Evolutionary conservation across 1,139 yeast species (phyloP).

Genomic region (Debaryomyces singareniensis): DNA sequence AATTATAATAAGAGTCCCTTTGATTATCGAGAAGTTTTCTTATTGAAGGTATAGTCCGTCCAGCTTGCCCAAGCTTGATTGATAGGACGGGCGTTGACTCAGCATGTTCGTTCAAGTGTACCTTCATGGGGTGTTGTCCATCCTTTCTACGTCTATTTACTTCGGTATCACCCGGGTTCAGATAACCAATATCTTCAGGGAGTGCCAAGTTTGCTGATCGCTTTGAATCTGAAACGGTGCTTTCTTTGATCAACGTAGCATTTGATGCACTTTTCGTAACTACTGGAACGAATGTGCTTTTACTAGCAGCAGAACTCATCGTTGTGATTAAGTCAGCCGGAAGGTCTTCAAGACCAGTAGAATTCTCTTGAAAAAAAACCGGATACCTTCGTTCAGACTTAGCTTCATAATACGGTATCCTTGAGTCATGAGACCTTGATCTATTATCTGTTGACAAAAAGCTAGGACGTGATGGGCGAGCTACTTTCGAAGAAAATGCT

Average conservation of each 20-base stretch:
- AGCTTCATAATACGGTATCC: conserved; percentile 21
- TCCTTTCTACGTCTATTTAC: not conserved
- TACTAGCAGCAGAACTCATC: conserved; percentile 7
- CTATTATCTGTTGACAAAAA: conserved; percentile 29
- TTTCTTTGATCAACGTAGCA: conserved; percentile 15
- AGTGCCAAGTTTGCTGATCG: too few species aligned
- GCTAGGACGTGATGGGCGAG: conserved; percentile 30
- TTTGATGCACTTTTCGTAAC: conserved; percentile 15
- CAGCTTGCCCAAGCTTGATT: not conserved
- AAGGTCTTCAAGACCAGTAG: conserved; percentile 38
- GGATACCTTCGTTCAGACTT: conserved; percentile 18
- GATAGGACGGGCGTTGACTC: not conserved
- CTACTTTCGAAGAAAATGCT: conserved; percentile 42
- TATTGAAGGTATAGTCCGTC: too few species aligned
- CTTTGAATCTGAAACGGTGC: not conserved
- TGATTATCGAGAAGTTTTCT: conserved; percentile 4
- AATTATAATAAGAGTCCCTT: conserved; percentile 4
- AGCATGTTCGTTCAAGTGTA: not conserved
- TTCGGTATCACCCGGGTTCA: not conserved
- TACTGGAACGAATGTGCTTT: conserved; percentile 7
- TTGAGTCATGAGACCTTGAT: conserved; percentile 42
- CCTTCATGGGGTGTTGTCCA: not conserved
- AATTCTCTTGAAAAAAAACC: conserved; percentile 21
- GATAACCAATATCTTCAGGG: not conserved
- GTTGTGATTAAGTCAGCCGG: conserved; percentile 31